Base-by-base conservation (phyloP, 805 yeast species). In the Gaillardinia entomophila region DNA sequence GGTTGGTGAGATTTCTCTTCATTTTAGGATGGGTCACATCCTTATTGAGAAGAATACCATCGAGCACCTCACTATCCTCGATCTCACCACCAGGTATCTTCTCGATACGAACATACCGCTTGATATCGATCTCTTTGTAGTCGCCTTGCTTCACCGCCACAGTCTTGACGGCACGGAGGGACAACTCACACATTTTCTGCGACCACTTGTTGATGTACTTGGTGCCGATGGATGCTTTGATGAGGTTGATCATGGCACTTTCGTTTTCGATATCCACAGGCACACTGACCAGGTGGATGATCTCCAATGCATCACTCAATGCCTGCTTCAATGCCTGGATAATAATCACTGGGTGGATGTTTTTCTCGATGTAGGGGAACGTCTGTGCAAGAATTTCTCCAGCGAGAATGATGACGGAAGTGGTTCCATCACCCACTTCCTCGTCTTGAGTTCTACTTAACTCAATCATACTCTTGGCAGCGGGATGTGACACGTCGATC, bases 11-110 rank as follows among this genome's bases (percentile, higher is more conserved):
- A 48, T 68, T 54, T 57, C 99, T 79, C 48, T 81, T 81, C 99
- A 92, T 92, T 61, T 89, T 88, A 42, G 99, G 98, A 62, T 92
- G 99, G n/a, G 94, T 88, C 36, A 92, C 94, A 55, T 92, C 99
- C 62, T 92, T 92, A 68, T 92, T 92, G 49, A 92, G 73, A 64
- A 92, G 67, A 32, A 90, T 82, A 42, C 99, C 99, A 51, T 84
- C 89, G 51, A 92, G 70, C 12, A 92, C 96, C 42, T 71, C 71
- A 28, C 89, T 79, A 48, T 90, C 96, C 46, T 86, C 81, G 42
- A 92, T 87, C 45, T 92, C 98, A 26, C 97, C 98, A 52, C 99
- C 99, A 27, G 98, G 96, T 39, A 92, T 82, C 67, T 92, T 92
- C 64, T 92, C 98, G 37, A 92, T 77, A 45, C 96, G 78, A 15